Evolutionary conservation across 768 basidiomycete genomes (phyloP), one percentile per base, ranked within the genome.

Genomic region (Amanita exitialis): DNA sequence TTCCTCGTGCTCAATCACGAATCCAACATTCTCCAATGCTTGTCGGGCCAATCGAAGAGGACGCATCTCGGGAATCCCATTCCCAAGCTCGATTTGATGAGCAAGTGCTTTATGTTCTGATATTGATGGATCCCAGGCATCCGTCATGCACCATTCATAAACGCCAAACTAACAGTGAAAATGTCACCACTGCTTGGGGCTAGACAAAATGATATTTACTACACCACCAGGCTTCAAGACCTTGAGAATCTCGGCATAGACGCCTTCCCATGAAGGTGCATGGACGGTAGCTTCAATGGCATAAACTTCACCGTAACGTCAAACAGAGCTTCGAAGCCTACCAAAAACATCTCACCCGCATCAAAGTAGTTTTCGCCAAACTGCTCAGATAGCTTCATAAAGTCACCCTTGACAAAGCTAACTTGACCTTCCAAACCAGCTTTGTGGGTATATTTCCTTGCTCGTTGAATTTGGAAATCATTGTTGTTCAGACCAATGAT

Each of bases 81-180:
- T 92, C 18, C 96, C 95, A 51, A 96, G 72, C 65, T 97, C 94
- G 54, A 97, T 86, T 54, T 78, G 79, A 70, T 97, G 93, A 10
- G 90, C 90, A 52, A 98, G 82, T 41, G 77, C 77, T 70, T 93
- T 94, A 77, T 98, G 95, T 49, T 77, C 68, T 15, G 92, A 87
- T 62, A 75, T 86, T 42, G 86, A 77, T 35, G 88, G 78, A 67
- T 97, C 87, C 90, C 94, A 94, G 3, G 68, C 64, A 66, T 97
- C 93, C 16, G 96, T 97, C 96, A 99, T 97, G 68, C 83, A 85
- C 95, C 95, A 99, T 65, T 98, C 96, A 68, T 98, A 99, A 34
- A 98, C 88, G 62, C 94, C 95, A 66, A 96, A 96, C 88, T 94
- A 54, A 46, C 35, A 39, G 28, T 43, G 53, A 2, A 54, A 57